A percentile compares a stretch with the other conserved stretches of the same genome.
Evolutionary conservation across 768 basidiomycete genomes (phyloP).

Genomic region (Lactarius deliciosus): DNA sequence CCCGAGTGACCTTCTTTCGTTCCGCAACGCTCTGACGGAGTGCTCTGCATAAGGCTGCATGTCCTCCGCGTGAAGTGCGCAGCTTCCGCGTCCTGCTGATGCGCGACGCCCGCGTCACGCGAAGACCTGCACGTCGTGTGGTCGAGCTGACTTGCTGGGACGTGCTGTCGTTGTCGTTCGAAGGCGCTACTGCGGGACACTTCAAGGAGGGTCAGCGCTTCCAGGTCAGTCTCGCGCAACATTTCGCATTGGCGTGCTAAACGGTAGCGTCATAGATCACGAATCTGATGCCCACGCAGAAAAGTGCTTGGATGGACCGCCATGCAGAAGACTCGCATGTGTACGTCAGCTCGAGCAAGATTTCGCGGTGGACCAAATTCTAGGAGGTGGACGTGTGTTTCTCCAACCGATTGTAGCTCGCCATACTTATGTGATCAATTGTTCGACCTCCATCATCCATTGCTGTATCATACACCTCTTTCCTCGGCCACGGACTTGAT

Average conservation of each 20-base stretch:
- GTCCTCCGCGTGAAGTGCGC: constrained; percentile 30
- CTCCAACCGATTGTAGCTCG: not conserved
- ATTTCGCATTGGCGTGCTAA: not conserved
- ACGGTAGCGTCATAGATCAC: constrained; percentile 45
- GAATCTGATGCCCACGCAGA: constrained; percentile 68
- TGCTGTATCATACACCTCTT: not conserved
- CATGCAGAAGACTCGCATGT: constrained; percentile 56
- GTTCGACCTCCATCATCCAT: not conserved
- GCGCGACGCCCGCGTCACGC: constrained; percentile 20
- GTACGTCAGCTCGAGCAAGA: constrained; percentile 64
- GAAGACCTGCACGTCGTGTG: constrained; percentile 22
- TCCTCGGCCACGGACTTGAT: not conserved
- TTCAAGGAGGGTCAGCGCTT: constrained; percentile 29
- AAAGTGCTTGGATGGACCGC: constrained; percentile 66
- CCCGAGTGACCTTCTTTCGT: not conserved
- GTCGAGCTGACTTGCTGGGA: constrained; percentile 30
- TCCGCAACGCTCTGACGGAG: not conserved
- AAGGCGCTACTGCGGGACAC: constrained; percentile 14
- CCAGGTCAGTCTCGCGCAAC: constrained; percentile 12
- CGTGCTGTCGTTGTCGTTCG: constrained; percentile 23
- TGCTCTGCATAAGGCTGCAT: constrained; percentile 10
- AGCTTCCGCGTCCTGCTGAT: constrained; percentile 25
- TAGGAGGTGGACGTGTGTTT: not conserved
- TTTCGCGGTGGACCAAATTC: constrained; percentile 59
- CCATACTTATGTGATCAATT: not conserved